Percentiles rank a stretch among this genome's conserved stretches.
phyloP scores from a whole-genome alignment of 2,329 filamentous ascomycete species.

The Fulvia fulva region DNA sequence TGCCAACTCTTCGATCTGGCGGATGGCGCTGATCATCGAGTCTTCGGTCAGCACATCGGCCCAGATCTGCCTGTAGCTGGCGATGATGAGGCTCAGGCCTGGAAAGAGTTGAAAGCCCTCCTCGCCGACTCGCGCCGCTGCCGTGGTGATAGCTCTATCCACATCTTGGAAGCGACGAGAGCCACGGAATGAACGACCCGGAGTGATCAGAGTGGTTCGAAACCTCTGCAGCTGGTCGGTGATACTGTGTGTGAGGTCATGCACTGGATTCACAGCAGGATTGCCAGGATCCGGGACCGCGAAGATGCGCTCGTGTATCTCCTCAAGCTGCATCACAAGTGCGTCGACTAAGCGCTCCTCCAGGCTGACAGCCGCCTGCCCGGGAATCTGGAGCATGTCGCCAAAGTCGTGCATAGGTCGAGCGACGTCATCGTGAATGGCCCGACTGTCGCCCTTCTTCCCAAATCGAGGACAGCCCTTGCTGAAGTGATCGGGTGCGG shows the following conservation, averaged over 20 bases:
- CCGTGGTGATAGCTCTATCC: neutral
- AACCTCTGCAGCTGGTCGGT: neutral
- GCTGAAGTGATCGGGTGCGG: constrained; percentile 6
- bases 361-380: neutral
- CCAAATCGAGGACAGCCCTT: constrained; percentile 14
- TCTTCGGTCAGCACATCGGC: neutral
- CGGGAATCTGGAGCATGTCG: neutral
- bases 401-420: neutral
- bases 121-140: neutral
- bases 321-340: neutral
- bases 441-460: neutral
- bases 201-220: neutral
- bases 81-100: neutral
- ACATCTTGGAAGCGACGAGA: neutral
- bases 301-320: neutral
- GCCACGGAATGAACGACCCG: neutral
- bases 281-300: neutral
- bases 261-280: neutral
- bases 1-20: neutral
- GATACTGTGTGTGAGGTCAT: neutral
- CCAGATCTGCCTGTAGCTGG: neutral
- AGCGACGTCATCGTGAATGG: neutral
- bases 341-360: neutral
- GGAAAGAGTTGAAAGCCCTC: neutral
- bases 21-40: neutral